These are phyloP conservation scores for Biscogniauxia mediterranea DNA, from an alignment of 2,329 filamentous ascomycete genomes.

Conservation along the genomic window DNA sequence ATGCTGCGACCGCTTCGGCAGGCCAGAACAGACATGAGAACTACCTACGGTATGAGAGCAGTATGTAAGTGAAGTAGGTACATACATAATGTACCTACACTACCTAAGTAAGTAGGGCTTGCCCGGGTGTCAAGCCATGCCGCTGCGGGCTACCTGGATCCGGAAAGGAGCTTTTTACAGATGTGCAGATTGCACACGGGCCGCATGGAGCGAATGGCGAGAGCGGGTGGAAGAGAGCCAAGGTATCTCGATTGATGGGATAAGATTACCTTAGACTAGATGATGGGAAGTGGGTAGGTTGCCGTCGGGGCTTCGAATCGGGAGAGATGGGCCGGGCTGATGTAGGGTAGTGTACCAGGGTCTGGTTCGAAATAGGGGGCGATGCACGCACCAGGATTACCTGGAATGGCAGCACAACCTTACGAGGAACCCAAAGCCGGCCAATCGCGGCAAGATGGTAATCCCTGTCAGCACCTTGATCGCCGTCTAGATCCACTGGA, in stretches of 20 bases:
- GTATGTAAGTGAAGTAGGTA: too few species aligned
- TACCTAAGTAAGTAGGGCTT: neutral
- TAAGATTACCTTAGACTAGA: neutral
- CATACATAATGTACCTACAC: too few species aligned
- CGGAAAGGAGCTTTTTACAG: neutral
- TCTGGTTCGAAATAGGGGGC: neutral
- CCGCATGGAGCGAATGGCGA: neutral
- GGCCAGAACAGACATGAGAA: neutral
- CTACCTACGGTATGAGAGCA: neutral
- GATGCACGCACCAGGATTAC: neutral
- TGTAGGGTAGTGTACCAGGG: neutral
- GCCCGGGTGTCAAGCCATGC: neutral
- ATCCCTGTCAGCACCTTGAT: slow-evolving; percentile 6
- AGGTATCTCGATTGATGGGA: neutral
- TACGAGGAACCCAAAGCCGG: neutral
- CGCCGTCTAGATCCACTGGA: neutral
- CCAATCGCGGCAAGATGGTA: neutral
- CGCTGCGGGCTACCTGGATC: neutral
- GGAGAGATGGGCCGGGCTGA: slow-evolving; percentile 1
- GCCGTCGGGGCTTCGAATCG: slow-evolving; percentile 1
- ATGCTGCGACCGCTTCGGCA: neutral
- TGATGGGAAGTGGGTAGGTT: neutral
- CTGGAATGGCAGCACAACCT: neutral
- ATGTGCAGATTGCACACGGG: neutral
- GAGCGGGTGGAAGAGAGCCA: neutral